Conservation (phyloP, 108 stramenopile genomes). For the Fragilariopsis cylindrus region DNA sequence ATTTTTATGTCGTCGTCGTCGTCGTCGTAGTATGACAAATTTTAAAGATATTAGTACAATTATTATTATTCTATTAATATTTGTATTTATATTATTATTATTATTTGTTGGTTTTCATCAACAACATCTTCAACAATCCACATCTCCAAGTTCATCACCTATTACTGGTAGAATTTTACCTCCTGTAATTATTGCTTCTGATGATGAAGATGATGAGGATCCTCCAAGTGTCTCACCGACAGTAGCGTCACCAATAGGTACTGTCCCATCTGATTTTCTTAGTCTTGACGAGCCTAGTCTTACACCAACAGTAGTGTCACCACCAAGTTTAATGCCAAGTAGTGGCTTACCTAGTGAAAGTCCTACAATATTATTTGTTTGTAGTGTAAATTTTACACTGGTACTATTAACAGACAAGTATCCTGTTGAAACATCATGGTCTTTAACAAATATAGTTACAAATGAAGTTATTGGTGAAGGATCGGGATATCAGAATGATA, state of each 20-base stretch:
- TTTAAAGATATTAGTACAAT: too few species aligned
- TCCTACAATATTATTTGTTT: background rate
- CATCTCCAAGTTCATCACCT: too few species aligned
- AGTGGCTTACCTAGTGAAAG: background rate
- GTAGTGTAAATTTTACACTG: slow-evolving; percentile 2
- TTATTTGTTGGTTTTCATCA: too few species aligned
- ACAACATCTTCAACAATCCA: too few species aligned
- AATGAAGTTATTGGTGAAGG: background rate
- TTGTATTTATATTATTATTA: too few species aligned
- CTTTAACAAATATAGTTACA: background rate
- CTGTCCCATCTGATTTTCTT: background rate
- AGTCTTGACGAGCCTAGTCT: background rate
- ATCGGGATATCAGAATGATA: background rate
- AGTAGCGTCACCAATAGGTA: background rate
- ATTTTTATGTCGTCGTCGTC: too few species aligned
- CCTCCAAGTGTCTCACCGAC: background rate
- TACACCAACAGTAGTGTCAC: background rate
- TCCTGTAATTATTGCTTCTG: too few species aligned
- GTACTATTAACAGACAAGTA: slow-evolving; percentile 3
- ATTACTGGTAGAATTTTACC: too few species aligned
- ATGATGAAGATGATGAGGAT: too few species aligned
- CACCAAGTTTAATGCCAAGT: slow-evolving; percentile 1
- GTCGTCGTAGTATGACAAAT: too few species aligned
- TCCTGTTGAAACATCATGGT: slow-evolving; percentile 3
- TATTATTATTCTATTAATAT: too few species aligned